A percentile compares a stretch with the other conserved stretches of the same genome.
Evolutionary conservation across 2,329 filamentous ascomycete genomes (phyloP).

Genomic region (Ascochyta clinopodiicola): DNA sequence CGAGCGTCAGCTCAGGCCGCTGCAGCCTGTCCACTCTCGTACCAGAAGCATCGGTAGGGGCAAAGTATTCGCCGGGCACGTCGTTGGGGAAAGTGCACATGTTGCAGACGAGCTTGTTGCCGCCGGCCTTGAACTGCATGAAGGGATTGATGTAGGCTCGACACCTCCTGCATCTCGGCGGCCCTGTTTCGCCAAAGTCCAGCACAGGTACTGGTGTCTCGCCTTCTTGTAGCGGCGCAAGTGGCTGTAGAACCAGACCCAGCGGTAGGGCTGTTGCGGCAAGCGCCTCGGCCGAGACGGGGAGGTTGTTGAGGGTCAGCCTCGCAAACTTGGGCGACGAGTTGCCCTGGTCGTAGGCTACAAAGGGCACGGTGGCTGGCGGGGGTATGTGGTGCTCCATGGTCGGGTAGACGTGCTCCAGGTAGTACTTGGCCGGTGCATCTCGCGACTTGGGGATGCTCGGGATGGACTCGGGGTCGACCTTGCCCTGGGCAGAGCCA

Average conservation of each 20-base stretch:
- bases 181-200: conserved; percentile 90
- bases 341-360: conserved; percentile 96
- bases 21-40: conserved; percentile 86
- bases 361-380: conserved; percentile 84
- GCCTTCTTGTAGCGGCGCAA: conserved; percentile 81
- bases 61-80: conserved; percentile 89
- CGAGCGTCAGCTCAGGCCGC: conserved; percentile 85
- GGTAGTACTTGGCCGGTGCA: conserved; percentile 79
- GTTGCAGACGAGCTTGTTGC: conserved; percentile 97
- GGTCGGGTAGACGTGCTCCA: conserved; percentile 88
- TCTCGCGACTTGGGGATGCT: conserved; percentile 89
- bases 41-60: conserved; percentile 85
- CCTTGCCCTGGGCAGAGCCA: conserved; percentile 72
- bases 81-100: conserved; percentile 98
- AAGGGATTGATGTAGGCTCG: conserved; percentile 98
- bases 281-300: conserved; percentile 79
- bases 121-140: conserved; percentile 94
- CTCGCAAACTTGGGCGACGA: conserved; percentile 93
- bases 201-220: conserved; percentile 89
- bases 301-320: conserved; percentile 92
- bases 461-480: conserved; percentile 91
- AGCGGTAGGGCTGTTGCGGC: conserved; percentile 82
- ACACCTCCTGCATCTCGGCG: conserved; percentile 90
- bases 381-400: conserved; percentile 94
- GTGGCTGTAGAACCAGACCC: conserved; percentile 85